Evolutionary conservation across 164 flowering plant species (phyloP).

Genomic region (Annona squamosa): DNA sequence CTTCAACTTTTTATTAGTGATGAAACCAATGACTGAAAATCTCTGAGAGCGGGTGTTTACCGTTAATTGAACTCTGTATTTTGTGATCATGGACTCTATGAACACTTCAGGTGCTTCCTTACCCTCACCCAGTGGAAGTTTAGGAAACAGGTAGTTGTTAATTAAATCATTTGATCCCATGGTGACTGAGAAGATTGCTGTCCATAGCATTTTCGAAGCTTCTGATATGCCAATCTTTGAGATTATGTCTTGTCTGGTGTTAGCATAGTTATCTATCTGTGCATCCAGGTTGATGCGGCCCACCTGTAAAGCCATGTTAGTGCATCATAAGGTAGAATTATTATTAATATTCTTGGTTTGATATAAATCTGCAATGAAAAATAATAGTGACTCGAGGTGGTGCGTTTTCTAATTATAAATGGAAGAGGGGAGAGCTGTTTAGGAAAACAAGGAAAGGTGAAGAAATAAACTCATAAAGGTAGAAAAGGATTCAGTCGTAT

Average conservation of each 20-base stretch:
- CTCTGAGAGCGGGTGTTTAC: constrained; percentile 19
- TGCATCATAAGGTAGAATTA: too few species aligned
- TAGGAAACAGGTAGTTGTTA: constrained; percentile 56
- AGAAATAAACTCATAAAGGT: neutral
- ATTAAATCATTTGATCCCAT: constrained; percentile 80
- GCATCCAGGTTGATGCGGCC: constrained; percentile 71
- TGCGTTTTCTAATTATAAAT: too few species aligned
- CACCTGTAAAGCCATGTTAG: constrained; percentile 21
- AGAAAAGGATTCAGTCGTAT: neutral
- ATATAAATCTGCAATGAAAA: too few species aligned
- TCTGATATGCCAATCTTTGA: constrained; percentile 33
- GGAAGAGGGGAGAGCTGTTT: neutral
- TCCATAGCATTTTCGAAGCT: constrained; percentile 29
- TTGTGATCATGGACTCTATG: constrained; percentile 44
- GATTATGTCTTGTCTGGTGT: constrained; percentile 62
- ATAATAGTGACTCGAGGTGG: too few species aligned
- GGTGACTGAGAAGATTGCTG: constrained; percentile 45
- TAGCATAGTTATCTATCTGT: constrained; percentile 66
- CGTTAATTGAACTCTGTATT: constrained; percentile 50
- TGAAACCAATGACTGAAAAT: neutral
- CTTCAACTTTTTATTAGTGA: too few species aligned
- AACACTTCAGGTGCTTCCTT: constrained; percentile 40
- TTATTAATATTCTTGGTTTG: too few species aligned
- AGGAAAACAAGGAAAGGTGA: neutral
- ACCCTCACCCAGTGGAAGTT: constrained; percentile 28